Base-by-base conservation (phyloP, 2,329 filamentous ascomycete genomes). In the Aplosporella prunicola region DNA sequence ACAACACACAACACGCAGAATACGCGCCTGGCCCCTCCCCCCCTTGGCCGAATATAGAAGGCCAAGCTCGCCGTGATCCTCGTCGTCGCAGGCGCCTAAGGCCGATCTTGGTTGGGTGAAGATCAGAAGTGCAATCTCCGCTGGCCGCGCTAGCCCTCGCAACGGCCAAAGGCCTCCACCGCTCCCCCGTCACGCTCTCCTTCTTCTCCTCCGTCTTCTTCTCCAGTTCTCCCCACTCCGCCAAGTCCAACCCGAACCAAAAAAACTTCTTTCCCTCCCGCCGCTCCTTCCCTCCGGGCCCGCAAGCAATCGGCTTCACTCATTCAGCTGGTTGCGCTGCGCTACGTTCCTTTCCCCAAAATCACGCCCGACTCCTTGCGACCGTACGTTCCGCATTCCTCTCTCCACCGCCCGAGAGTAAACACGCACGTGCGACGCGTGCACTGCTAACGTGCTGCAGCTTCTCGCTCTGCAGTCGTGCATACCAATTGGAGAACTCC, bases 301-400 rank as follows among this genome's bases (percentile, higher is more conserved):
- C n/a, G n/a, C n/a, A n/a, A 39, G 24, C 40, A 29, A 22, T 25
- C 33, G 22, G 26, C 38, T 43, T 36, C 37, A 32, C 41, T 43
- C 32, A 18, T 27, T 36, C 60, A 74, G 72, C 71, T 71, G 69
- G 59, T 62, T 61, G 60, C 58, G 53, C 58, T 35, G 38, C 70
- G 64, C 46, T 58, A 53, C 61, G 47, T 53, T 64, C 58, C 46
- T 62, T 65, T 39, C 33, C 37, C 7, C 20, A 23, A 10, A 20
- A 28, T 28, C 13, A 9, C 27, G 27, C 13, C 14, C 27, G 27
- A n/a, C 26, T n/a, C 27, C n/a, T n/a, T n/a, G n/a, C n/a, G n/a
- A n/a, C n/a, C n/a, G n/a, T n/a, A n/a, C n/a, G n/a, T n/a, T n/a
- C 4, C 27, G 13, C 27, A 16, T 29, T 16, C 14, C 27, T 29